Evolutionary conservation across 2,329 filamentous ascomycete genomes (phyloP).

Genomic region (Alternaria arbusti): DNA sequence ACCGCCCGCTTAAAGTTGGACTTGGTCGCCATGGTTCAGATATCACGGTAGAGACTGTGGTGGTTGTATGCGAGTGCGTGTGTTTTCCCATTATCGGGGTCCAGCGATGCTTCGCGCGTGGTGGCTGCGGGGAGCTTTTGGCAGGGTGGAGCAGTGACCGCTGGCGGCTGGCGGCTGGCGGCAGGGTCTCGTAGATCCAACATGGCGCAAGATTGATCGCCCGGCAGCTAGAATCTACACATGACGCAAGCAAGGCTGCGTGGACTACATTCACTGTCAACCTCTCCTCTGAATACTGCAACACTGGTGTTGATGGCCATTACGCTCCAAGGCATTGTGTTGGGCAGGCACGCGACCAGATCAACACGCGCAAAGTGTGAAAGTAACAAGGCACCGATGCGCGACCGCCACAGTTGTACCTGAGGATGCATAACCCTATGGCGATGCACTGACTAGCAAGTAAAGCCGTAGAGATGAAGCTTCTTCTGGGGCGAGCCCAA

Average conservation of each 20-base stretch:
- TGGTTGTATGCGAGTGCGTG: neutral
- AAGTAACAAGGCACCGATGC: neutral
- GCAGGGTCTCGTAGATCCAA: conserved; percentile 17
- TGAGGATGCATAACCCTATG: conserved; percentile 5
- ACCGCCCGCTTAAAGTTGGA: conserved; percentile 58
- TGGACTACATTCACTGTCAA: neutral
- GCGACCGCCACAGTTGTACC: neutral
- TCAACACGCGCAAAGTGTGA: neutral
- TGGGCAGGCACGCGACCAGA: neutral
- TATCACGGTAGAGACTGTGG: neutral
- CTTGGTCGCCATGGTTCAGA: conserved; percentile 47
- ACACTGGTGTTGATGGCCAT: neutral
- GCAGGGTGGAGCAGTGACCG: conserved; percentile 18
- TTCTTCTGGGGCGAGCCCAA: conserved; percentile 9
- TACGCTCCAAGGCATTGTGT: neutral
- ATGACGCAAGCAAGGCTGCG: neutral
- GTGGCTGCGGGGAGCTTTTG: conserved; percentile 10
- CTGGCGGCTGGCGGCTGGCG: conserved; percentile 9
- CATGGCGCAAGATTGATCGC: conserved; percentile 14
- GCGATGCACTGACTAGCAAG: neutral
- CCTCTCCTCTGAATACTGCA: neutral
- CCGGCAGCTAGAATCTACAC: conserved; percentile 8
- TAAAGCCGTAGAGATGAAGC: conserved; percentile 11
- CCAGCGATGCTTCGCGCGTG: conserved; percentile 5
- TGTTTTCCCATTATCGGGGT: conserved; percentile 13